A percentile compares a stretch with the other conserved stretches of the same genome.
These are phyloP conservation scores for Sanghuangporus weigelae DNA, from an alignment of 1,284 basidiomycete genomes.

Conservation along the genomic window DNA sequence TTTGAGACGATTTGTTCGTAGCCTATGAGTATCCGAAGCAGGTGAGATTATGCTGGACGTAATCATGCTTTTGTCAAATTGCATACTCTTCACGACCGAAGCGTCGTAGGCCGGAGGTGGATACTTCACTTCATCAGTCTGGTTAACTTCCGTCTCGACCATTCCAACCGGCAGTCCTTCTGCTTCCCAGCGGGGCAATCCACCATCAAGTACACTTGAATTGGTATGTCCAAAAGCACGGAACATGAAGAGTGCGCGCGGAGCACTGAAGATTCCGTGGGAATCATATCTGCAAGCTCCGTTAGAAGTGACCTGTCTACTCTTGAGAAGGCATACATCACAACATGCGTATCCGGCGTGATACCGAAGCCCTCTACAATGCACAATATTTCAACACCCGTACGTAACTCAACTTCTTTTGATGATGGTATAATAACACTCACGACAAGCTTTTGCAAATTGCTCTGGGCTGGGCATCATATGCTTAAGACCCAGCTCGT, in stretches of 20 bases:
- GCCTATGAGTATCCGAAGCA: constrained; percentile 36
- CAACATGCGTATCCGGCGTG: constrained; percentile 69
- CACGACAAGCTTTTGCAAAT: constrained; percentile 83
- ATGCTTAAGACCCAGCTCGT: constrained; percentile 79
- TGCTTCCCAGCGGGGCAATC: constrained; percentile 78
- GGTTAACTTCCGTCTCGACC: constrained; percentile 28
- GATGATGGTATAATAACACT: constrained; percentile 23
- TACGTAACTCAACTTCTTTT: neutral
- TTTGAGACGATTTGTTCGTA: constrained; percentile 85
- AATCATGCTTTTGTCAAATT: neutral
- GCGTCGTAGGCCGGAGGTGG: constrained; percentile 47
- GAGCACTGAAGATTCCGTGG: constrained; percentile 83
- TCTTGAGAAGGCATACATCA: constrained; percentile 47
- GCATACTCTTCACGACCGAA: constrained; percentile 58
- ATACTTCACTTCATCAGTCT: constrained; percentile 36
- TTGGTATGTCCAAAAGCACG: constrained; percentile 81
- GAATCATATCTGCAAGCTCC: constrained; percentile 67
- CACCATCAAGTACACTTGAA: constrained; percentile 86
- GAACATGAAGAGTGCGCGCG: constrained; percentile 90
- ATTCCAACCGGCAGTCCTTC: constrained; percentile 61
- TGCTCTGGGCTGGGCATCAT: constrained; percentile 80
- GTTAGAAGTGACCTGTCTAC: neutral
- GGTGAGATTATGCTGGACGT: neutral
- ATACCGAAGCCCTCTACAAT: constrained; percentile 46
- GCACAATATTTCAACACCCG: neutral